A percentile compares a stretch with the other conserved stretches of the same genome.
These are phyloP conservation scores for Suhomyces bolitotheri DNA, from an alignment of 1,139 yeast species.

Conservation along the genomic window DNA sequence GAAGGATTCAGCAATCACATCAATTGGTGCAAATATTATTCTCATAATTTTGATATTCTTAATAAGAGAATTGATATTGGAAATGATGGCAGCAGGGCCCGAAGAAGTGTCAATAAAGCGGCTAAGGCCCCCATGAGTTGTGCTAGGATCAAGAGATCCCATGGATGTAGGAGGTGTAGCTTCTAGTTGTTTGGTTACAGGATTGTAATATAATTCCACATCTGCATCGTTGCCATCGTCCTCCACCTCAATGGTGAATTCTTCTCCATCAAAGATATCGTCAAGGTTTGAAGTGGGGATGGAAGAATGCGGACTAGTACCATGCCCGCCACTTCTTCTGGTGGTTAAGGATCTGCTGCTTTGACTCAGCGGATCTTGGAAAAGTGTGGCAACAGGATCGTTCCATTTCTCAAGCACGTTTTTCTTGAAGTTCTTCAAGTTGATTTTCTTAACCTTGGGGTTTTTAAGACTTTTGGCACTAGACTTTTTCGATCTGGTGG, in stretches of 20 bases:
- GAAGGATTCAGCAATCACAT: constrained; percentile 39
- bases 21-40: constrained; percentile 46
- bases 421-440: constrained; percentile 23
- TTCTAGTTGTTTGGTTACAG: constrained; percentile 35
- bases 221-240: constrained; percentile 26
- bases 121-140: not conserved
- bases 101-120: constrained; percentile 4
- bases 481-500: constrained; percentile 4
- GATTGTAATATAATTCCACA: constrained; percentile 38
- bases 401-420: constrained; percentile 36
- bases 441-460: constrained; percentile 4
- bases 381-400: constrained; percentile 31
- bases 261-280: constrained; percentile 16
- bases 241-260: constrained; percentile 36
- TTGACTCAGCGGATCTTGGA: constrained; percentile 12
- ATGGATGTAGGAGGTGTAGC: constrained; percentile 36
- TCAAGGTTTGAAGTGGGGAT: constrained; percentile 4
- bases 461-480: constrained; percentile 1
- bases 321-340: constrained; percentile 1
- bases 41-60: constrained; percentile 41
- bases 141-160: constrained; percentile 12
- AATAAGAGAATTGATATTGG: constrained; percentile 35
- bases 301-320: constrained; percentile 2
- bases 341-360: constrained; percentile 2
- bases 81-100: constrained; percentile 16